Conservation (phyloP, 202 grass and related monocot genomes). For the Carex sylvatica region DNA sequence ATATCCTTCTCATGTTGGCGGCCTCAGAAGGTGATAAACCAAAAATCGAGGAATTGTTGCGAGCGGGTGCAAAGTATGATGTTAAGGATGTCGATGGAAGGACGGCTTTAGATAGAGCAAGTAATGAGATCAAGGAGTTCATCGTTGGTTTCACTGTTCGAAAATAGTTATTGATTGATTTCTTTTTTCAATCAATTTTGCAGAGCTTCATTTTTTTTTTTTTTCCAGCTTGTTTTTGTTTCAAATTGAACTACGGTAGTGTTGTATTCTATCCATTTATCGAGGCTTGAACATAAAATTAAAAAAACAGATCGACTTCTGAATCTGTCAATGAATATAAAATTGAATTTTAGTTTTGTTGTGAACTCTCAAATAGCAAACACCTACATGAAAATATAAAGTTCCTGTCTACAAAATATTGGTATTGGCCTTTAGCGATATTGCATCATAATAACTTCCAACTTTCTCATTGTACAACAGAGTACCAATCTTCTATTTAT, state of each 20-base stretch:
- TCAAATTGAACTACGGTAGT: not conserved
- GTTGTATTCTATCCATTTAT: not conserved
- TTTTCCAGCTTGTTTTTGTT: not conserved
- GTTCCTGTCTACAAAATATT: not conserved
- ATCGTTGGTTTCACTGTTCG: conserved; percentile 44
- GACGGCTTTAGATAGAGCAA: conserved; percentile 64
- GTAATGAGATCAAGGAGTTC: conserved; percentile 58
- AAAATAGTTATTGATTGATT: conserved; percentile 30
- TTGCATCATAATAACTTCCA: not conserved
- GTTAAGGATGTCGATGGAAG: conserved; percentile 80
- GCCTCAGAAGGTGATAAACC: conserved; percentile 78
- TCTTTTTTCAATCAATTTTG: conserved; percentile 18
- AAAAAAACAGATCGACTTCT: not conserved
- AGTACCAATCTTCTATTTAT: too few relatives aligned
- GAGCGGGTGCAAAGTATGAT: conserved; percentile 70
- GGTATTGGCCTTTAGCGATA: not conserved
- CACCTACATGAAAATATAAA: not conserved
- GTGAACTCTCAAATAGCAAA: not conserved
- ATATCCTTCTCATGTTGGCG: conserved; percentile 83
- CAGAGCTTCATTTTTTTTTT: not conserved
- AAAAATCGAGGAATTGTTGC: conserved; percentile 85
- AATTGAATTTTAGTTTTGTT: not conserved
- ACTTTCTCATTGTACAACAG: not conserved
- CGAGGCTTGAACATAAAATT: not conserved
- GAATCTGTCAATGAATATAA: not conserved